Conservation (phyloP, 371 early-diverging fungal species). For the Apophysomyces trapeziformis region DNA sequence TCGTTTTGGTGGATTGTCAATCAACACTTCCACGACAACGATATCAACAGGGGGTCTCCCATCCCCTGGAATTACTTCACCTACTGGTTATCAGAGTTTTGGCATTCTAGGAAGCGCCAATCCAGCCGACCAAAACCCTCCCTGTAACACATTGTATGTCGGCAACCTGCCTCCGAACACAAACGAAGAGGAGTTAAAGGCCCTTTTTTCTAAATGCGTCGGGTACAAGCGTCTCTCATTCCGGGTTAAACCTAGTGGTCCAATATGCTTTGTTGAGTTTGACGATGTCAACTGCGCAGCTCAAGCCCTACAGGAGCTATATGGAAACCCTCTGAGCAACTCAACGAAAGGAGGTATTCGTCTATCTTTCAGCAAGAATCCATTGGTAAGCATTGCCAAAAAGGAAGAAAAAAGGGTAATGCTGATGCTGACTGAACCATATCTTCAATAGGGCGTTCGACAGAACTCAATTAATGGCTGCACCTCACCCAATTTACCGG, state of each 20-base stretch:
- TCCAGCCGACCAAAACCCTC: slow-evolving; percentile 76
- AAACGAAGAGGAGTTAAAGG: slow-evolving; percentile 80
- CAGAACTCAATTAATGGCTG: slow-evolving; percentile 14
- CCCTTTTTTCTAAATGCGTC: slow-evolving; percentile 70
- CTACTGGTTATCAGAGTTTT: slow-evolving; percentile 23
- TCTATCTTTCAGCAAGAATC: slow-evolving; percentile 90
- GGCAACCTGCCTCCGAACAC: slow-evolving; percentile 86
- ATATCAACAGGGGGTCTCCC: slow-evolving; percentile 17
- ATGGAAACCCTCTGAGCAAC: slow-evolving; percentile 77
- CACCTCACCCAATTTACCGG: background rate
- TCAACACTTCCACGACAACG: slow-evolving; percentile 12
- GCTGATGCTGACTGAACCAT: background rate
- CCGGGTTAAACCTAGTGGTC: slow-evolving; percentile 78
- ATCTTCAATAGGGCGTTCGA: slow-evolving; percentile 12
- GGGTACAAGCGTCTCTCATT: slow-evolving; percentile 89
- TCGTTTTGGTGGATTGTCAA: background rate
- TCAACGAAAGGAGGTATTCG: slow-evolving; percentile 90
- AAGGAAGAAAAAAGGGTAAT: background rate
- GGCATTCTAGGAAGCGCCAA: slow-evolving; percentile 4
- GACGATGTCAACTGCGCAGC: slow-evolving; percentile 84
- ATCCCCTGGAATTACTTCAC: slow-evolving; percentile 25
- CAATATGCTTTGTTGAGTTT: slow-evolving; percentile 93
- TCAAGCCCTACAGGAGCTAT: slow-evolving; percentile 77
- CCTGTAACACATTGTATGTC: slow-evolving; percentile 93
- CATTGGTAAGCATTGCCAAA: slow-evolving; percentile 43